Conservation (phyloP, 2,329 filamentous ascomycete species). For the Fusarium heterosporum region DNA sequence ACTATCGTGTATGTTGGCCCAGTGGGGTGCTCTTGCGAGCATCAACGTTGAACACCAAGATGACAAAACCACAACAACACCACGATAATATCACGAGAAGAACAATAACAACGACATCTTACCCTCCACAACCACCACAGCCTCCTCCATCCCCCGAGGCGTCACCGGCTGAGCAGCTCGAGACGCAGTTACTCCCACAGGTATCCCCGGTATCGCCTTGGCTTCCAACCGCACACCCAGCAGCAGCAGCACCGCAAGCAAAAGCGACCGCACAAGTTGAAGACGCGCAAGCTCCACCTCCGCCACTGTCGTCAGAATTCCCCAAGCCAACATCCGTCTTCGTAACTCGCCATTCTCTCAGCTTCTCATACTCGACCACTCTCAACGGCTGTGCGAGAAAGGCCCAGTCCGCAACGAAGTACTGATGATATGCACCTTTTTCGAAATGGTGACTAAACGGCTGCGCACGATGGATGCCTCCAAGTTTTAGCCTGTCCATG, state of each 20-base stretch:
- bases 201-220: conserved; percentile 31
- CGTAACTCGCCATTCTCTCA: conserved; percentile 42
- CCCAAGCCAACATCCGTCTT: conserved; percentile 29
- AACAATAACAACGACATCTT: not conserved
- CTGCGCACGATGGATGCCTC: conserved; percentile 57
- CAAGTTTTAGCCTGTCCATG: conserved; percentile 52
- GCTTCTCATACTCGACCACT: conserved; percentile 38
- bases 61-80: no score
- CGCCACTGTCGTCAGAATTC: not conserved
- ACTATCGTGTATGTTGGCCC: no score
- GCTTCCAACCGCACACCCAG: conserved; percentile 33
- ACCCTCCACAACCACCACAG: conserved; percentile 38
- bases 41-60: no score
- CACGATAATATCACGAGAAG: not conserved
- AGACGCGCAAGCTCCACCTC: conserved; percentile 23
- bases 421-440: conserved; percentile 45
- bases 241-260: conserved; percentile 31
- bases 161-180: conserved; percentile 10
- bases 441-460: conserved; percentile 55
- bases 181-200: conserved; percentile 43
- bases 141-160: conserved; percentile 15
- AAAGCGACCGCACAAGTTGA: conserved; percentile 11
- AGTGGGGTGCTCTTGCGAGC: no score
- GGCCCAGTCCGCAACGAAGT: conserved; percentile 47
- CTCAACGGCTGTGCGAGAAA: conserved; percentile 19